phyloP scores from a whole-genome alignment of 1,284 basidiomycete genomes.

The Mycena sp. region DNA sequence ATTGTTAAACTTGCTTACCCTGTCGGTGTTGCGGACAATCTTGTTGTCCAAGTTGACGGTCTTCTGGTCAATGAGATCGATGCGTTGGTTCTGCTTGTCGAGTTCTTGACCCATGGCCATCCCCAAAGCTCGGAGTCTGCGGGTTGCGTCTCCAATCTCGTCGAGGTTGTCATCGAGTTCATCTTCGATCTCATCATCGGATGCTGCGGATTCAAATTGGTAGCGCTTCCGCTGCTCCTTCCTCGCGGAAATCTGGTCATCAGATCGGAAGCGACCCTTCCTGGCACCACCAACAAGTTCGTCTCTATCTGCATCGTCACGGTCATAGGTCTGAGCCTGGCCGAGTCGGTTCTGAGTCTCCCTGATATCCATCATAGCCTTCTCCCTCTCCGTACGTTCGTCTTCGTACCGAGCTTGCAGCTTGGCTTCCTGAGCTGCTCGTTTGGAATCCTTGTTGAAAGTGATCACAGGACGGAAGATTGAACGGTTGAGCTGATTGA shows the following conservation, averaged over 20 bases:
- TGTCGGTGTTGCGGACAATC: constrained; percentile 76
- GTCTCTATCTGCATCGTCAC: constrained; percentile 54
- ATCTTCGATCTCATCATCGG: constrained; percentile 96
- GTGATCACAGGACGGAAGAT: constrained; percentile 95
- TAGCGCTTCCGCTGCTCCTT: constrained; percentile 85
- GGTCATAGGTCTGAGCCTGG: constrained; percentile 72
- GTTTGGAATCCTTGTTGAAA: constrained; percentile 93
- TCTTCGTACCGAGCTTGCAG: constrained; percentile 90
- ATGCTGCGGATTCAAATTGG: constrained; percentile 94
- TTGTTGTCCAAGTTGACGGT: constrained; percentile 69
- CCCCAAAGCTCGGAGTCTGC: constrained; percentile 86
- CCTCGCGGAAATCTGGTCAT: constrained; percentile 56
- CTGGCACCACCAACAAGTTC: constrained; percentile 51
- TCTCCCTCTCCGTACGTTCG: constrained; percentile 88
- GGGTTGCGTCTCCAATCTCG: constrained; percentile 86
- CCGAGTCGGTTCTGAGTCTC: constrained; percentile 90
- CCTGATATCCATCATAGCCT: constrained; percentile 85
- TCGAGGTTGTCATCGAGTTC: constrained; percentile 93
- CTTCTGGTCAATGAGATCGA: constrained; percentile 77
- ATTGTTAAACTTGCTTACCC: constrained; percentile 52
- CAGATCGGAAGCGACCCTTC: constrained; percentile 55
- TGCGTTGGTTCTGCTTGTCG: constrained; percentile 78
- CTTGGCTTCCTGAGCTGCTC: constrained; percentile 90
- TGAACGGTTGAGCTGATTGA: constrained; percentile 92
- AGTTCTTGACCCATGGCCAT: constrained; percentile 87